A percentile compares a stretch with the other conserved stretches of the same genome.
phyloP scores from a whole-genome alignment of 257 asterid genomes.

The Solanum virginianum region DNA sequence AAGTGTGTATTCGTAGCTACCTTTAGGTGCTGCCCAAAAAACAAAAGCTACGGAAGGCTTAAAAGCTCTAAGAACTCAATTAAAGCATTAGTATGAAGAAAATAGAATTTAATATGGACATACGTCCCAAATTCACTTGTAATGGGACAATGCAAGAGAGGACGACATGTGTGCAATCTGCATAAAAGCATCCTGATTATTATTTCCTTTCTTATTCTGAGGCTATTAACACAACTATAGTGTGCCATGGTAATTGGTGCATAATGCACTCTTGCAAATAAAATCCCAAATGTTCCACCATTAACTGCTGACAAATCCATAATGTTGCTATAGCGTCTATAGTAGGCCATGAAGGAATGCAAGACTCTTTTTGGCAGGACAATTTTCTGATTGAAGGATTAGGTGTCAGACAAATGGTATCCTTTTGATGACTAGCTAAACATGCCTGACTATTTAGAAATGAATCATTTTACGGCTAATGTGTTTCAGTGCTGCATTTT shows the following conservation, averaged over 20 bases:
- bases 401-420: neutral
- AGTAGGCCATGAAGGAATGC: neutral
- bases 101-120: neutral
- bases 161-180: neutral
- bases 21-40: neutral
- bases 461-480: neutral
- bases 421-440: neutral
- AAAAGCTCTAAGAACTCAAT: neutral
- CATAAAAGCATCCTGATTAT: neutral
- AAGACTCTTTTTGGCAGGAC: neutral
- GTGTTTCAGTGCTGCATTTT: neutral
- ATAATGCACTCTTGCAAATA: neutral
- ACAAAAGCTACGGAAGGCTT: neutral
- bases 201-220: neutral
- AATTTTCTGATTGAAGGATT: neutral
- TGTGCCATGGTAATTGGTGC: neutral
- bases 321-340: neutral
- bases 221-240: neutral
- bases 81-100: neutral
- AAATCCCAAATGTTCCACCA: neutral
- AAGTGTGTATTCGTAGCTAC: neutral
- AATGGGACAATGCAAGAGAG: neutral
- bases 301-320: neutral
- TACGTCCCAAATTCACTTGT: neutral
- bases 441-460: neutral